Evolutionary conservation across 345 rosid species (phyloP).

Genomic region (Kandelia obovata): DNA sequence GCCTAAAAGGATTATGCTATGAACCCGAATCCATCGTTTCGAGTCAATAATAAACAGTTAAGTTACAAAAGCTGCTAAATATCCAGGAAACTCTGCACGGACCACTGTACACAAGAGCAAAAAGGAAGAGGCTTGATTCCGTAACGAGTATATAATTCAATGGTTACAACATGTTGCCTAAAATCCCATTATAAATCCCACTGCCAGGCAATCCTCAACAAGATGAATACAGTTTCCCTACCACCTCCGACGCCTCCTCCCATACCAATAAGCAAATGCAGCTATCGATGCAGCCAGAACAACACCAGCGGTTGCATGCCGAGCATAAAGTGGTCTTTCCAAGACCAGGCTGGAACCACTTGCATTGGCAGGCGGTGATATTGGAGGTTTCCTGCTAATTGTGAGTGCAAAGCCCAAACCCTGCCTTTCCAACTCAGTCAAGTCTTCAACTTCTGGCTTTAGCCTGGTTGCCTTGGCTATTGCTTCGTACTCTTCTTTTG

Average conservation of each 20-base stretch:
- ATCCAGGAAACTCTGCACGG: background rate
- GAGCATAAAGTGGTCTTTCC: slow-evolving; percentile 47
- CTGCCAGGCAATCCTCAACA: no score
- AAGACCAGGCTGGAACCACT: slow-evolving; percentile 36
- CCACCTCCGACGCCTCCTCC: slow-evolving; percentile 83
- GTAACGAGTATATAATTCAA: background rate
- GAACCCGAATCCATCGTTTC: no score
- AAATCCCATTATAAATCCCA: background rate
- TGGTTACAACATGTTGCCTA: slow-evolving; percentile 36
- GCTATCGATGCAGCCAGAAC: slow-evolving; percentile 76
- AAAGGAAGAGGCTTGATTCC: background rate
- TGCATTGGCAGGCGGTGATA: slow-evolving; percentile 23
- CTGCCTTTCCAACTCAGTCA: slow-evolving; percentile 50
- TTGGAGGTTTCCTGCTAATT: slow-evolving; percentile 35
- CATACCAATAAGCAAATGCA: slow-evolving; percentile 87
- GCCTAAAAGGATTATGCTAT: no score
- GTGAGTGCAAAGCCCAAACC: slow-evolving; percentile 68
- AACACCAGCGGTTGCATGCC: slow-evolving; percentile 77
- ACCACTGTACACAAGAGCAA: background rate
- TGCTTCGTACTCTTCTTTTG: slow-evolving; percentile 83
- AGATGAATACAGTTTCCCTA: slow-evolving; percentile 23
- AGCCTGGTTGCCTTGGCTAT: slow-evolving; percentile 66
- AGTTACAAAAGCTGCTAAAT: background rate
- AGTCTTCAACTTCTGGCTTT: slow-evolving; percentile 55
- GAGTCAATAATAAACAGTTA: no score